Conservation (phyloP, 208 protist species). For the Trypanosomatidae sp. region DNA sequence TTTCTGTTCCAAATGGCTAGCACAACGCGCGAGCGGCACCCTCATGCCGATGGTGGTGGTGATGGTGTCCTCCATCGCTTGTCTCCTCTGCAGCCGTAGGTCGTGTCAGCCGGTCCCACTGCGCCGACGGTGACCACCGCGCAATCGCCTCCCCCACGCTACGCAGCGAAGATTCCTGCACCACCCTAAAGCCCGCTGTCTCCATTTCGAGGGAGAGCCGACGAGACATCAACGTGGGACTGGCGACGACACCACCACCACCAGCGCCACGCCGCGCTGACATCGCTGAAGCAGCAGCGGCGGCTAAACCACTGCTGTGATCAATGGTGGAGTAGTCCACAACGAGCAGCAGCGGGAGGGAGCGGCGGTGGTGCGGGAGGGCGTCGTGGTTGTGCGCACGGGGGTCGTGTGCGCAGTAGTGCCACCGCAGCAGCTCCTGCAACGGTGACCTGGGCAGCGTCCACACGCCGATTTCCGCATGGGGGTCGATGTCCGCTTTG, state of each 20-base stretch:
- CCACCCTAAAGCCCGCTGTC: conserved; percentile 42
- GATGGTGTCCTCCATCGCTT: too few relatives aligned
- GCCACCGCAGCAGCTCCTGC: conserved; percentile 65
- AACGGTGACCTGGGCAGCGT: conserved; percentile 6
- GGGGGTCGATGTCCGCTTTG: conserved; percentile 50
- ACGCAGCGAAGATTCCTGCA: conserved; percentile 18
- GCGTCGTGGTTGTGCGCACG: conserved; percentile 78
- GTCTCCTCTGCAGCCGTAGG: neutral
- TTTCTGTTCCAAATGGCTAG: too few relatives aligned
- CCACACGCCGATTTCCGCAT: conserved; percentile 66
- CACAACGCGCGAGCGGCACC: too few relatives aligned
- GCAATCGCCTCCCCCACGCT: conserved; percentile 25
- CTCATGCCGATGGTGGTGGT: too few relatives aligned
- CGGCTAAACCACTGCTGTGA: neutral
- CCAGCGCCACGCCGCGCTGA: too few relatives aligned
- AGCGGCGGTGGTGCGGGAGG: conserved; percentile 56
- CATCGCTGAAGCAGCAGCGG: neutral
- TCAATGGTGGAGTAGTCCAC: conserved; percentile 57
- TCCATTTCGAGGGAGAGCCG: conserved; percentile 52
- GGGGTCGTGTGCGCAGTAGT: conserved; percentile 76
- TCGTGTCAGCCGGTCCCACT: conserved; percentile 26
- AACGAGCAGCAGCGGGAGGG: conserved; percentile 54
- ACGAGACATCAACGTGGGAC: conserved; percentile 49
- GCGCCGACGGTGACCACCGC: conserved; percentile 34
- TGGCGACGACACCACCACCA: too few relatives aligned